These are phyloP conservation scores for Lachnellula willkommii DNA, from an alignment of 2,329 filamentous ascomycete genomes.

Conservation along the genomic window DNA sequence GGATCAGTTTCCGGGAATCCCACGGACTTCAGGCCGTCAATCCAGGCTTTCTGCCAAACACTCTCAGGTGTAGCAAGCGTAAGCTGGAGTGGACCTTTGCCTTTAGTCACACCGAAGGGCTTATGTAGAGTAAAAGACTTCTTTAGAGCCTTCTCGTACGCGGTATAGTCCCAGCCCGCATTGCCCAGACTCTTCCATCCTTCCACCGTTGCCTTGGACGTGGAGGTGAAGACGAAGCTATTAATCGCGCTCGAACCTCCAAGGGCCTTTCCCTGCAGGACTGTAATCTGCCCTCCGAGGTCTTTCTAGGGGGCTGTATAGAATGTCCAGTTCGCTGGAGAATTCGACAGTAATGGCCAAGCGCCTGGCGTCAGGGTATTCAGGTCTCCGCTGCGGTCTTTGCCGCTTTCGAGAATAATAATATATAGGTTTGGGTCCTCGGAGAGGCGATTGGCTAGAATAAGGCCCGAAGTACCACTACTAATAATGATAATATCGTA, in stretches of 20 bases:
- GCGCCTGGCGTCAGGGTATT: background rate
- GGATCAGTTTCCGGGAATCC: conserved; percentile 7
- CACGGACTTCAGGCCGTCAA: background rate
- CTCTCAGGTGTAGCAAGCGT: background rate
- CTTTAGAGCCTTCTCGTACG: conserved; percentile 4
- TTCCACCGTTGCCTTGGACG: conserved; percentile 31
- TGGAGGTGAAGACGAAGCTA: conserved; percentile 23
- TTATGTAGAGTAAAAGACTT: background rate
- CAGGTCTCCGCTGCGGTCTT: background rate
- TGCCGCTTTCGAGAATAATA: background rate
- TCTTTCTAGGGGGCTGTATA: background rate
- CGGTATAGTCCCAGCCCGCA: conserved; percentile 36
- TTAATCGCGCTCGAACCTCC: conserved; percentile 34
- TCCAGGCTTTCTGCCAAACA: background rate
- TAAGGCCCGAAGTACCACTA: conserved; percentile 41
- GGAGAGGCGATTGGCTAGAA: conserved; percentile 37
- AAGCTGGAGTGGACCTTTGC: background rate
- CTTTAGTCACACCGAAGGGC: background rate
- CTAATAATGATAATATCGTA: conserved; percentile 39
- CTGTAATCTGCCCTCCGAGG: background rate
- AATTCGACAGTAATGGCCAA: background rate
- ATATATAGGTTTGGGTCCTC: conserved; percentile 28
- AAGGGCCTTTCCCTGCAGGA: conserved; percentile 31
- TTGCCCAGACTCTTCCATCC: conserved; percentile 38
- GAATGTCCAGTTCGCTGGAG: background rate